Evolutionary conservation across 1,139 yeast genomes (phyloP), one percentile per base, ranked within the genome.

Genomic region (Candida sp.): DNA sequence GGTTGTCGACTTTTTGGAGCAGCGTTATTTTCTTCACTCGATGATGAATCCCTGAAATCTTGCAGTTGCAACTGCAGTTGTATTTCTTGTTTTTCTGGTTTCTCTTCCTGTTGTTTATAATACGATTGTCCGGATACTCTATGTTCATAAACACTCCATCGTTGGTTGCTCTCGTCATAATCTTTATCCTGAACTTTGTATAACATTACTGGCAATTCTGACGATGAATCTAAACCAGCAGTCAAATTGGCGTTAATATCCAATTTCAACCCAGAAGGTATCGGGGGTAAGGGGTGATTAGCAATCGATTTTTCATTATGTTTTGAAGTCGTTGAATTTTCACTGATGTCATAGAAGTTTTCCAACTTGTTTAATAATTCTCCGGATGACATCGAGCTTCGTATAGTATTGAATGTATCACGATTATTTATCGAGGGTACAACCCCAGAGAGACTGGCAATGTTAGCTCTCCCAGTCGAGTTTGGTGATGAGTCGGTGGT

Each of bases 321-420:
- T 23, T 42, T 32, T 21, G 34, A 30, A 12, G 35, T 29, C 7
- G 38, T 21, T 30, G 34, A 32, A 12, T 32, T 32, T 32, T 32
- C 34, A 12, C 34, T 32, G 6, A 32, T 29, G 9, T 27, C 34
- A 21, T 39, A 46, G 41, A 21, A 52, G 25, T 50, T 47, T 41
- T 64, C 67, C 41, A 70, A 53, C 36, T 57, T 64, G 35, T 48
- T 54, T 37, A 71, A 58, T 22, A 70, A 54, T 49, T 70, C 77
- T 3, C 73, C 75, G 4, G 73, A 66, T 3, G 70, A 64, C 42
- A 66, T 49, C 15, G 70, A 65, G 6, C 59, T 52, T 21, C 63
- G 42, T 22, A 56, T 43, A 1, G 58, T 55, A 21, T 50, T 45
- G 11, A 9, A 12, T 6, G 19, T 32, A 6, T 32, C 19, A 8